Evolutionary conservation across 805 yeast genomes (phyloP).

Genomic region (Barnettozyma siamensis): DNA sequence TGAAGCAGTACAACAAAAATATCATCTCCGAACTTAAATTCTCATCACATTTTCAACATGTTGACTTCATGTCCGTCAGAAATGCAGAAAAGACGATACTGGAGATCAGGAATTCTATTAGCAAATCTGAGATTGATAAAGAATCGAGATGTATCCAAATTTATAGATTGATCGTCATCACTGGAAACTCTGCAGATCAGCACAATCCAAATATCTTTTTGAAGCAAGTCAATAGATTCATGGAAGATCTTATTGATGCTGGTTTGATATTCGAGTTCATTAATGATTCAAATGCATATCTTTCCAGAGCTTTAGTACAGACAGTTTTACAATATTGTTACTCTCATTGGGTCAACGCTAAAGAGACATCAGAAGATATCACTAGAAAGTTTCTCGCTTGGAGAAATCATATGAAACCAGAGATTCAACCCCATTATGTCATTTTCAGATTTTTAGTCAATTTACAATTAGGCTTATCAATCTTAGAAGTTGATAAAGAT

Average conservation of each 20-base stretch:
- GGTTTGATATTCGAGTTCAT: constrained; percentile 31
- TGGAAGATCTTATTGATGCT: constrained; percentile 37
- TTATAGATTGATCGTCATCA: constrained; percentile 29
- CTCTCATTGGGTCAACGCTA: constrained; percentile 36
- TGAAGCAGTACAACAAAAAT: not conserved
- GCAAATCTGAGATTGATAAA: constrained; percentile 14
- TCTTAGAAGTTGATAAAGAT: constrained; percentile 17
- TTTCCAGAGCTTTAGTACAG: constrained; percentile 33
- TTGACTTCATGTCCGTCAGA: constrained; percentile 22
- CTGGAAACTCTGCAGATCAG: constrained; percentile 26
- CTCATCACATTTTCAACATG: constrained; percentile 8
- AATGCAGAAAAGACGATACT: constrained; percentile 22
- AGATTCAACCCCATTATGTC: constrained; percentile 26
- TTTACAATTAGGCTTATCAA: constrained; percentile 28
- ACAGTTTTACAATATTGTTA: constrained; percentile 39
- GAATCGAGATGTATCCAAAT: constrained; percentile 26
- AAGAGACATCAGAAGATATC: constrained; percentile 12
- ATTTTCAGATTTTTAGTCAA: constrained; percentile 32
- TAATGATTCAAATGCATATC: constrained; percentile 17
- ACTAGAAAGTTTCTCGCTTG: constrained; percentile 28
- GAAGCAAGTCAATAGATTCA: constrained; percentile 31
- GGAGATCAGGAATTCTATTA: constrained; percentile 17
- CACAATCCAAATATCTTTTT: constrained; percentile 35
- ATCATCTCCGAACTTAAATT: constrained; percentile 7
- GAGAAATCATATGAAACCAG: constrained; percentile 28